A percentile compares a stretch with the other conserved stretches of the same genome.
These are phyloP conservation scores for Phlebiopsis flavidoalba DNA, from an alignment of 768 basidiomycete genomes.

Conservation along the genomic window DNA sequence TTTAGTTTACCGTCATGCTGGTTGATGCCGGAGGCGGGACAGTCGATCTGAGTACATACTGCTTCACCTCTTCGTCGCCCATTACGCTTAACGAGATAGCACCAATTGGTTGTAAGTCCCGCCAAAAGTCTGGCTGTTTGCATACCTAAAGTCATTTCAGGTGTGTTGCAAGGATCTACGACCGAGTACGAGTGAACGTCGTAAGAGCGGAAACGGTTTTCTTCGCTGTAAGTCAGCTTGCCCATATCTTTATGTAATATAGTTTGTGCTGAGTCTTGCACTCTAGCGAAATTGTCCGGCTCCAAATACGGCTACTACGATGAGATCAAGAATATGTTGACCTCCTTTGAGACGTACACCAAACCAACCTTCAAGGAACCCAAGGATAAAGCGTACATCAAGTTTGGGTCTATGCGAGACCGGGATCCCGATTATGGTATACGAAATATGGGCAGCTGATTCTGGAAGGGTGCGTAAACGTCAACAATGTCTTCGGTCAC, in stretches of 20 bases:
- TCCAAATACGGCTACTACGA: constrained; percentile 13
- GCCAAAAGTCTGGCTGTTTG: too few species aligned
- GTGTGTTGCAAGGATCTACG: constrained; percentile 38
- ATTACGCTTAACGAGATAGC: constrained; percentile 31
- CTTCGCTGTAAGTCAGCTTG: constrained; percentile 27
- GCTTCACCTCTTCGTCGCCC: not conserved
- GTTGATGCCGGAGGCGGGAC: constrained; percentile 48
- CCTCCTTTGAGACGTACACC: constrained; percentile 33
- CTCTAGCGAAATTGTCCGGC: not conserved
- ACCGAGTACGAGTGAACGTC: constrained; percentile 32
- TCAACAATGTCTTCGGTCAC: not conserved
- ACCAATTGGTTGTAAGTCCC: constrained; percentile 28
- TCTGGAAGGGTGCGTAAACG: constrained; percentile 28
- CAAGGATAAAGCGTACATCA: constrained; percentile 34
- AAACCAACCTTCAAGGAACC: constrained; percentile 40
- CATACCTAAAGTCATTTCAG: too few species aligned
- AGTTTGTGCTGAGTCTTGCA: not conserved
- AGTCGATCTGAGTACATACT: constrained; percentile 37
- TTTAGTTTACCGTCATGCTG: constrained; percentile 33
- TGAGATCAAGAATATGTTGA: constrained; percentile 31
- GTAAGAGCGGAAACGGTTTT: constrained; percentile 23
- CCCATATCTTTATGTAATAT: constrained; percentile 21
- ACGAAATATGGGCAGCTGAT: constrained; percentile 34
- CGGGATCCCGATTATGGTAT: constrained; percentile 35
- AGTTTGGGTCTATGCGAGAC: constrained; percentile 36